These are phyloP conservation scores for Pichia occidentalis DNA, from an alignment of 805 yeast species.

Conservation along the genomic window DNA sequence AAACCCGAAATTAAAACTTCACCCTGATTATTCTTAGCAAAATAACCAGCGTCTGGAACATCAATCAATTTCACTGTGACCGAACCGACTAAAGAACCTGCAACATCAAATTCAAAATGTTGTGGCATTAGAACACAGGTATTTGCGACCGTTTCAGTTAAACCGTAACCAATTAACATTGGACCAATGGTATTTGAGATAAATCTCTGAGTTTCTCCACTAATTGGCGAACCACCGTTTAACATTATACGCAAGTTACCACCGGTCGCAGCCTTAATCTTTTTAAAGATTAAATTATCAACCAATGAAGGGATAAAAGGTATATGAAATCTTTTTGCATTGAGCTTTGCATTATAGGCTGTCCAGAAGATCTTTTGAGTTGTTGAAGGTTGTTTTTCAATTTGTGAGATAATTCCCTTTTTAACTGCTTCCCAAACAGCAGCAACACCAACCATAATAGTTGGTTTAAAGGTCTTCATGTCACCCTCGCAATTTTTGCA, in stretches of 20 bases:
- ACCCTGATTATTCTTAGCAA: conserved; percentile 87
- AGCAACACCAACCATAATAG: conserved; percentile 96
- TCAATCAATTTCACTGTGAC: conserved; percentile 85
- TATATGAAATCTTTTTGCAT: conserved; percentile 54
- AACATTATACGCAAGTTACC: conserved; percentile 68
- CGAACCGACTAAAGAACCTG: conserved; percentile 79
- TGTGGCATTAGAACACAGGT: conserved; percentile 61
- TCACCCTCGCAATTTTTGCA: conserved; percentile 85
- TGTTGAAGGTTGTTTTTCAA: conserved; percentile 55
- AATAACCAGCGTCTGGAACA: conserved; percentile 86
- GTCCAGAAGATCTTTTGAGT: conserved; percentile 85
- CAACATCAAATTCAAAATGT: conserved; percentile 64
- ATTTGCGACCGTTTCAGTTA: conserved; percentile 94
- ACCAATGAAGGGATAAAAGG: conserved; percentile 72
- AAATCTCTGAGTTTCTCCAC: conserved; percentile 75
- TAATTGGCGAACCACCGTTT: conserved; percentile 92
- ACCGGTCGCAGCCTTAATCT: conserved; percentile 91
- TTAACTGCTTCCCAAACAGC: conserved; percentile 96
- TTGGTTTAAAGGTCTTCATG: conserved; percentile 78
- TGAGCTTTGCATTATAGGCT: conserved; percentile 68
- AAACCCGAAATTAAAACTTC: conserved; percentile 79
- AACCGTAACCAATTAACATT: conserved; percentile 90
- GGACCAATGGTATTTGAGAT: conserved; percentile 72
- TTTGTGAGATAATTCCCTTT: conserved; percentile 81
- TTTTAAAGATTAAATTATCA: conserved; percentile 74